These are phyloP conservation scores for Plasmodium vinckei DNA, from an alignment of 169 alveolate genomes.

Conservation along the genomic window DNA sequence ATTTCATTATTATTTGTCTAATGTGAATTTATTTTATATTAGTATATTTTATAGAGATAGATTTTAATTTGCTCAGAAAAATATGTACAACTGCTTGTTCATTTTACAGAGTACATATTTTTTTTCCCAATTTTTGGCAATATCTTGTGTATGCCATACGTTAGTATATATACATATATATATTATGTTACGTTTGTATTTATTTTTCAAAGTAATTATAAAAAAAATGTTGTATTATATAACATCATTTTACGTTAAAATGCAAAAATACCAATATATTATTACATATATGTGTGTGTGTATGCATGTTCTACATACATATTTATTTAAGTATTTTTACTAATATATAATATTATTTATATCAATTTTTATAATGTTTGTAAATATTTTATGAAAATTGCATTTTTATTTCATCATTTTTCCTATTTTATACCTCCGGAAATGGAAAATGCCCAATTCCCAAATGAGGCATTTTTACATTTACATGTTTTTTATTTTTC, in stretches of 20 bases:
- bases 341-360: constrained; percentile 8
- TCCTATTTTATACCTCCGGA: constrained; percentile 6
- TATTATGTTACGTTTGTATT: constrained; percentile 27
- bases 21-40: too few relatives aligned
- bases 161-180: not conserved
- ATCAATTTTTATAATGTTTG: constrained; percentile 41
- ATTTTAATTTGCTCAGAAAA: too few relatives aligned
- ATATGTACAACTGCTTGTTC: not conserved
- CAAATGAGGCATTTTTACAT: constrained; percentile 31
- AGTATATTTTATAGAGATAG: too few relatives aligned
- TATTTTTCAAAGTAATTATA: constrained; percentile 19
- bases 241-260: constrained; percentile 16
- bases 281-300: constrained; percentile 1
- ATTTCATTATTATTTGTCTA: too few relatives aligned
- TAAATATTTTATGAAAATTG: constrained; percentile 38
- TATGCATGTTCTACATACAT: constrained; percentile 2
- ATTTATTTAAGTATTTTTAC: not conserved
- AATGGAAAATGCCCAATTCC: constrained; percentile 9
- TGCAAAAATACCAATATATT: constrained; percentile 2
- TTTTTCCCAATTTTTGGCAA: constrained; percentile 6
- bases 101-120: constrained; percentile 23
- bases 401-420: not conserved
- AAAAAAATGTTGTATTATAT: not conserved
- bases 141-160: not conserved
- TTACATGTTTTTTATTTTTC: constrained; percentile 16